Percentiles rank a stretch among this genome's conserved stretches.
Evolutionary conservation across 805 yeast genomes (phyloP).

Genomic region (Metschnikowia lachancei): DNA sequence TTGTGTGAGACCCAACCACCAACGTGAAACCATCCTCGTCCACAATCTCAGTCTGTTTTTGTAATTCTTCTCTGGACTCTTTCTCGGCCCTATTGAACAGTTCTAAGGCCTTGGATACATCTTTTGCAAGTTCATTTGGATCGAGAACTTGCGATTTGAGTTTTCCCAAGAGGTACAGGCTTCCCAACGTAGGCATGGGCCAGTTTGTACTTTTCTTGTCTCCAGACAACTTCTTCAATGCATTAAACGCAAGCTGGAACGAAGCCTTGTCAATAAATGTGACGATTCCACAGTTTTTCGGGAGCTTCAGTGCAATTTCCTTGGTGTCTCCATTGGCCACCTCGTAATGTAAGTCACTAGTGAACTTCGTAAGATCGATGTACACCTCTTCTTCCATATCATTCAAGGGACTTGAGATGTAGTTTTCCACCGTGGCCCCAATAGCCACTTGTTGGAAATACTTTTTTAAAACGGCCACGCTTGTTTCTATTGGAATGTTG

Average conservation of each 20-base stretch:
- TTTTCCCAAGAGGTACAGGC: conserved; percentile 44
- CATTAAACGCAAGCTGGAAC: conserved; percentile 58
- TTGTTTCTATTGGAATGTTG: conserved; percentile 69
- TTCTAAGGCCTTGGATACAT: conserved; percentile 59
- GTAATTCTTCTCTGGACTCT: conserved; percentile 53
- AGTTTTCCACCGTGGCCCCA: conserved; percentile 60
- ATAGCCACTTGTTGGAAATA: conserved; percentile 59
- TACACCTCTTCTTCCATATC: conserved; percentile 46
- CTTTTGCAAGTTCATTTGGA: conserved; percentile 48
- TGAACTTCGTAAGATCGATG: conserved; percentile 51
- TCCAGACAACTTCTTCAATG: conserved; percentile 51
- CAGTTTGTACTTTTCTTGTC: conserved; percentile 31
- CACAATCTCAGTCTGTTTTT: conserved; percentile 56
- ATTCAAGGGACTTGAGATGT: conserved; percentile 33
- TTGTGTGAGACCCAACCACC: conserved; percentile 84
- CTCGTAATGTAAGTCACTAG: conserved; percentile 51
- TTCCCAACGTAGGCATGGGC: conserved; percentile 38
- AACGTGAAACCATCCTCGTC: conserved; percentile 94
- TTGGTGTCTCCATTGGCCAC: conserved; percentile 23
- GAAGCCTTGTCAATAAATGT: conserved; percentile 72
- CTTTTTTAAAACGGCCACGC: conserved; percentile 49
- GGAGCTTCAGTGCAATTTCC: conserved; percentile 46
- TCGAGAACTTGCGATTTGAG: conserved; percentile 41
- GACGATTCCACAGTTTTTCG: conserved; percentile 71
- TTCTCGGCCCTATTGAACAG: conserved; percentile 71